Evolutionary conservation across 1,284 basidiomycete genomes (phyloP).

Genomic region (Stygiomarasmius scandens): DNA sequence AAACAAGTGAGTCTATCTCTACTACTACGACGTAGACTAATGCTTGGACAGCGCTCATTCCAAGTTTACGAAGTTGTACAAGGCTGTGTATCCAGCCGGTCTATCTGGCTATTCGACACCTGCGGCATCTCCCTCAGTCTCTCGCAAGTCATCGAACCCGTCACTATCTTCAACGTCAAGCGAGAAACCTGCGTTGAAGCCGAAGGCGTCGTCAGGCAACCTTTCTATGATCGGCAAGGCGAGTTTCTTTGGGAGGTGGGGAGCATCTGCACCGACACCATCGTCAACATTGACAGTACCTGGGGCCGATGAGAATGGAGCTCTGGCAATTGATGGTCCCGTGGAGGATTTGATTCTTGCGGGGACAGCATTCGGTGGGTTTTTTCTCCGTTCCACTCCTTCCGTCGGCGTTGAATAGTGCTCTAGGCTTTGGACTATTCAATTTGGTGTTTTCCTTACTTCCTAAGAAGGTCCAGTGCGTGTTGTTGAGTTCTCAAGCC

Average conservation of each 20-base stretch:
- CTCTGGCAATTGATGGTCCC: slow-evolving; percentile 46
- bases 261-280: slow-evolving; percentile 15
- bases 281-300: slow-evolving; percentile 22
- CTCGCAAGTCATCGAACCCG: neutral
- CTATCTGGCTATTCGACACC: slow-evolving; percentile 56
- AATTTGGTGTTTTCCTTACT: slow-evolving; percentile 77
- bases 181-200: neutral
- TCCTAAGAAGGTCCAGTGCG: slow-evolving; percentile 68
- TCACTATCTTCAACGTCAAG: neutral
- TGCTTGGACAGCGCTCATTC: slow-evolving; percentile 59
- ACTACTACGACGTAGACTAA: slow-evolving; percentile 12
- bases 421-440: slow-evolving; percentile 66
- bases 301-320: slow-evolving; percentile 16
- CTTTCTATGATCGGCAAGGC: slow-evolving; percentile 28
- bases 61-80: slow-evolving; percentile 75
- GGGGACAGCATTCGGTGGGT: slow-evolving; percentile 72
- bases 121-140: slow-evolving; percentile 18
- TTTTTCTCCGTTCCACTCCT: neutral
- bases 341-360: slow-evolving; percentile 73
- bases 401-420: slow-evolving; percentile 10
- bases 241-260: slow-evolving; percentile 43
- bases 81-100: slow-evolving; percentile 71
- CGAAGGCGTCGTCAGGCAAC: slow-evolving; percentile 21
- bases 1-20: slow-evolving; percentile 49
- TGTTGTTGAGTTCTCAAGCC: slow-evolving; percentile 10